Evolutionary conservation across 2,329 filamentous ascomycete genomes (phyloP), one percentile per base, ranked within the genome.

Genomic region (Aspergillus transmontanensis): DNA sequence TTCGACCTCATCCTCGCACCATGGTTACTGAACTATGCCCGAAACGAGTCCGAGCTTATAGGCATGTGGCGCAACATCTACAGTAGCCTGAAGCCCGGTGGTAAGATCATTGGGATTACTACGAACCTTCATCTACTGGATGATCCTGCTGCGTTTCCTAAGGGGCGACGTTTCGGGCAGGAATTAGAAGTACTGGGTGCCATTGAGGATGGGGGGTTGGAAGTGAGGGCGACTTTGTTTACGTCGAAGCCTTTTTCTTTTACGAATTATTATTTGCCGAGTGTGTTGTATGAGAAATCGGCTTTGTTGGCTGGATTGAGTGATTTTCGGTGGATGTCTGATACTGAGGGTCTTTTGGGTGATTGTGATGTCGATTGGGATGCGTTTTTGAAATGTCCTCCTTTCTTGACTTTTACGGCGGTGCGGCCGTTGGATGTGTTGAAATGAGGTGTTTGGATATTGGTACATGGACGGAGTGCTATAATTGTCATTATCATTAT

Each of bases 11-110:
- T 56, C 30, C 23, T 61, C 2, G 54, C 43, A 1, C 12, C 30
- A 6, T 61, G 59, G 54, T 23, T 61, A 4, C 54, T 61, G 4
- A 61, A 58, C 43, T 61, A 61, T 16, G 43, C 54, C 7, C 36
- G n/a, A 4, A 51, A 53, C 11, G 45, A 50, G 4, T 16, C n/a
- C 4, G 30, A 61, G 11, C 23, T 57, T 6, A 12, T 50, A 6
- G 30, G 19, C 16, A 61, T 61, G 36, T 61, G 60, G 53, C 6
- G 34, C 9, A 54, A 61, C 28, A 53, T 54, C 1, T 53, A 32
- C 4, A n/a, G n/a, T 14, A 53, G 21, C 16, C 23, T 54, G 32
- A 58, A 54, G 51, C 55, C 60, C 19, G 55, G 55, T 2, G 60
- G 36, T 2, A 21, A 26, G 10, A 9, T 32, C 5, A n/a, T 58